These are phyloP conservation scores for Miscanthus sacchariflorus DNA, from an alignment of 202 grass and related monocot genomes.

Conservation along the genomic window DNA sequence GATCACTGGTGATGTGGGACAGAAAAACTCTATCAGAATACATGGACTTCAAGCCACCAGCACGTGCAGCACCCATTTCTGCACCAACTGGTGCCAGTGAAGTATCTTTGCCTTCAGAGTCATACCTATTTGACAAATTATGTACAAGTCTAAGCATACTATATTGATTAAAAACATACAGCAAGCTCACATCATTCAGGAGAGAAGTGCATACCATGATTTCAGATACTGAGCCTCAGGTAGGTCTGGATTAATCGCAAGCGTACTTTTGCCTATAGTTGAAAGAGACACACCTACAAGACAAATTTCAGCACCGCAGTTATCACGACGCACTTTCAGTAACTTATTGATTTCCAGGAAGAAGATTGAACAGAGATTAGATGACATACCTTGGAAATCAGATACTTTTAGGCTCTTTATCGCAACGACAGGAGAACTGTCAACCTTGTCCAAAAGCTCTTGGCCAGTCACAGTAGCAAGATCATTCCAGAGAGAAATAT, in stretches of 20 bases:
- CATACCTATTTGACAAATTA: conserved; percentile 67
- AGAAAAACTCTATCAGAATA: conserved; percentile 89
- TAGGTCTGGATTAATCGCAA: conserved; percentile 74
- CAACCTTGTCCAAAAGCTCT: conserved; percentile 89
- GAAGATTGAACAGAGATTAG: conserved; percentile 8
- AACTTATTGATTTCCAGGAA: neutral
- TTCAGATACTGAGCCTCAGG: conserved; percentile 70
- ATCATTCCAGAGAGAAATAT: conserved; percentile 88
- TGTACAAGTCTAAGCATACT: neutral
- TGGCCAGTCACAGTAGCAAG: conserved; percentile 85
- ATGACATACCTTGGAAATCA: conserved; percentile 84
- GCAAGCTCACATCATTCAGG: neutral
- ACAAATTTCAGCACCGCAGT: conserved; percentile 4
- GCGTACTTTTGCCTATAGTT: conserved; percentile 78
- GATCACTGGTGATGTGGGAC: conserved; percentile 77
- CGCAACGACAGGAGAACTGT: conserved; percentile 71
- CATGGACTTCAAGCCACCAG: conserved; percentile 73
- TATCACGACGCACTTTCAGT: neutral
- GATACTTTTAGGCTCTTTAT: conserved; percentile 88
- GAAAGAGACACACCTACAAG: conserved; percentile 81
- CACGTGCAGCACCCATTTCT: conserved; percentile 55
- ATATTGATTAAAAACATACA: neutral
- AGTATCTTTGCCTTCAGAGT: conserved; percentile 79
- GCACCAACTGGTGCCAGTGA: conserved; percentile 79
- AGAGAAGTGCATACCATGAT: conserved; percentile 60